These are phyloP conservation scores for Thermomucor indicae-seudaticae DNA, from an alignment of 371 early-diverging fungal species.

Conservation along the genomic window DNA sequence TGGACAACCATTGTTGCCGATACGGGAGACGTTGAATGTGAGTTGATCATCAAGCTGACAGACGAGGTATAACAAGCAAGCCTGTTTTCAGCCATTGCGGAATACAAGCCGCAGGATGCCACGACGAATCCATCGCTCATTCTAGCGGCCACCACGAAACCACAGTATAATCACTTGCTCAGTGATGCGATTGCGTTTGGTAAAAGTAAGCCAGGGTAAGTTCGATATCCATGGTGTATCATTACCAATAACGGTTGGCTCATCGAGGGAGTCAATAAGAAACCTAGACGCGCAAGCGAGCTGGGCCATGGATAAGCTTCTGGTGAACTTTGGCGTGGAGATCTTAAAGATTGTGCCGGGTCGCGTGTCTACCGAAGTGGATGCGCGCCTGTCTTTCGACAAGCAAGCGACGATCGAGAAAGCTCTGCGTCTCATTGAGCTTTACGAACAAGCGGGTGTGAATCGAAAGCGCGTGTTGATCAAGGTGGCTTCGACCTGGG, in stretches of 20 bases:
- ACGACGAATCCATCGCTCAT: conserved; percentile 99
- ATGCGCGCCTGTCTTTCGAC: conserved; percentile 95
- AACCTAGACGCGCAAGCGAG: conserved; percentile 65
- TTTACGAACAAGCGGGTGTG: conserved; percentile 88
- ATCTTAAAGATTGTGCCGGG: conserved; percentile 97
- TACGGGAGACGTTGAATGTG: conserved; percentile 97
- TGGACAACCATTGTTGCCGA: conserved; percentile 97
- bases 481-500: conserved; percentile 99
- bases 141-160: conserved; percentile 88
- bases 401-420: conserved; percentile 89
- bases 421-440: conserved; percentile 84
- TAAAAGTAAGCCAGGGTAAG: conserved; percentile 66
- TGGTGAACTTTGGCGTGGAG: conserved; percentile 95
- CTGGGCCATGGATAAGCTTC: conserved; percentile 90
- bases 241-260: neutral
- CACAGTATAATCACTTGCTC: conserved; percentile 84
- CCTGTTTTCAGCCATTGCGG: conserved; percentile 74
- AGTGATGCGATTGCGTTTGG: conserved; percentile 89
- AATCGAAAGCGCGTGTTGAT: conserved; percentile 89
- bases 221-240: neutral
- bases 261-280: neutral
- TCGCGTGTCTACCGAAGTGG: conserved; percentile 97
- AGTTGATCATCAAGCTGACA: conserved; percentile 11
- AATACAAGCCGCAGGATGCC: conserved; percentile 98
- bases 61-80: neutral